Evolutionary conservation across 352 stramenopile genomes (phyloP), one percentile per base, ranked within the genome.

Genomic region (Phytophthora syringae): DNA sequence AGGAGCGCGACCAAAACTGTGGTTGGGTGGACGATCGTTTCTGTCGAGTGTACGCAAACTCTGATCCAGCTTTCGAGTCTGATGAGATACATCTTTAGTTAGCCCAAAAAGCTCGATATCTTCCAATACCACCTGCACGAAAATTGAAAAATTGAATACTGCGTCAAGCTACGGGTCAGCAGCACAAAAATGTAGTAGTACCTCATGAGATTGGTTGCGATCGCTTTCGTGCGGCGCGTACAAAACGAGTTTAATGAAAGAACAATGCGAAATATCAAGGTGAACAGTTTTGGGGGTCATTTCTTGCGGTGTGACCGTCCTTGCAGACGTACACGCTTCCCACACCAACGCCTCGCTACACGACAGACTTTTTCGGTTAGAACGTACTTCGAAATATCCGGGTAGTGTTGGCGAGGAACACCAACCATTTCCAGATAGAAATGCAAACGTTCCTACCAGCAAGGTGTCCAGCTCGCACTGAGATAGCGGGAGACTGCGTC

Each of bases 401-500:
- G 22, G 21, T 36, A 49, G 20, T 24, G 27, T 52, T 32, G 10
- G 24, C 42, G 20, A 44, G 20, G 12, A 13, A 2, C 22, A 18
- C 18, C 18, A 40, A 54, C 25, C 5, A n/a, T n/a, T n/a, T n/a
- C n/a, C n/a, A n/a, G n/a, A n/a, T n/a, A n/a, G n/a, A 3, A 43
- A 15, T 43, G 18, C 36, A 45, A 45, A 16, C 7, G 18, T 45
- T 25, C 39, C 34, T 56, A 82, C 70, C 74, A 52, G 25, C 67
- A 77, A 32, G 32, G 25, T 24, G 42, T 43, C 60, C 76, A 82
- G 4, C 60, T 43, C 11, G 50, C 58, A 43, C 63, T 73, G 20
- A 80, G 60, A 64, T 79, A 82, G 3, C 64, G 64, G 42, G 74
- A 79, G 10, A 80, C 51, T 12, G 47, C 16, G 12, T 82, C 74